These are phyloP conservation scores for Stentor roeselii DNA, from an alignment of 73 alveolate species.

Conservation along the genomic window DNA sequence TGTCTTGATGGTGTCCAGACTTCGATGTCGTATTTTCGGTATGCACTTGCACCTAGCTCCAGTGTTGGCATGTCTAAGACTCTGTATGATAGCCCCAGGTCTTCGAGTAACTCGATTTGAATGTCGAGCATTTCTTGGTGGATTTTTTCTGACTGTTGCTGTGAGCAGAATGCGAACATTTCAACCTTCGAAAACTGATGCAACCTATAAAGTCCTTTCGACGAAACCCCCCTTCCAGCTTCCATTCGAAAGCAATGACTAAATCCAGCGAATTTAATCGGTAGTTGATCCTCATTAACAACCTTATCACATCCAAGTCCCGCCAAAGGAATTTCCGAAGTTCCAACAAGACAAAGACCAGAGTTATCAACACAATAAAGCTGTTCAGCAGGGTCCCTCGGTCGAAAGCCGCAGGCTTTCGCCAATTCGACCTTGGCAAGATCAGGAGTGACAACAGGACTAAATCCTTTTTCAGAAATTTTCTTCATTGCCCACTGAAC, in stretches of 20 bases:
- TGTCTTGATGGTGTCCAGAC: constrained; percentile 81
- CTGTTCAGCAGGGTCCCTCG: constrained; percentile 83
- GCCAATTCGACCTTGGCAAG: constrained; percentile 62
- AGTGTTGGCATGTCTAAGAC: constrained; percentile 83
- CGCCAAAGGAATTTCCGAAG: constrained; percentile 81
- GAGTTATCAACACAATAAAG: constrained; percentile 37
- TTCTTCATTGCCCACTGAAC: constrained; percentile 62
- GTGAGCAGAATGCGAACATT: constrained; percentile 56
- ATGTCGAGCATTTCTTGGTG: constrained; percentile 72
- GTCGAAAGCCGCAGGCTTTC: constrained; percentile 81
- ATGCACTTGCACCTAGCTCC: constrained; percentile 86
- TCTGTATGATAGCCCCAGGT: constrained; percentile 69
- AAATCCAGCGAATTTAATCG: constrained; percentile 57
- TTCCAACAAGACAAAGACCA: constrained; percentile 65
- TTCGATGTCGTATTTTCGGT: constrained; percentile 76
- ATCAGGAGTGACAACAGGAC: constrained; percentile 79
- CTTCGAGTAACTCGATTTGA: constrained; percentile 49
- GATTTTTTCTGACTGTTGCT: constrained; percentile 61
- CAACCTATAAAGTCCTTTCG: constrained; percentile 71
- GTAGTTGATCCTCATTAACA: constrained; percentile 48
- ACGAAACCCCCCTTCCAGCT: constrained; percentile 60
- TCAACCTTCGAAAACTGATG: constrained; percentile 87
- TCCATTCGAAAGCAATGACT: constrained; percentile 87
- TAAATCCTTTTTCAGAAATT: constrained; percentile 58
- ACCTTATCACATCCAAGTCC: constrained; percentile 65